Evolutionary conservation across 1,284 basidiomycete species (phyloP).

Genomic region (Cystobasidiaceae sp.): DNA sequence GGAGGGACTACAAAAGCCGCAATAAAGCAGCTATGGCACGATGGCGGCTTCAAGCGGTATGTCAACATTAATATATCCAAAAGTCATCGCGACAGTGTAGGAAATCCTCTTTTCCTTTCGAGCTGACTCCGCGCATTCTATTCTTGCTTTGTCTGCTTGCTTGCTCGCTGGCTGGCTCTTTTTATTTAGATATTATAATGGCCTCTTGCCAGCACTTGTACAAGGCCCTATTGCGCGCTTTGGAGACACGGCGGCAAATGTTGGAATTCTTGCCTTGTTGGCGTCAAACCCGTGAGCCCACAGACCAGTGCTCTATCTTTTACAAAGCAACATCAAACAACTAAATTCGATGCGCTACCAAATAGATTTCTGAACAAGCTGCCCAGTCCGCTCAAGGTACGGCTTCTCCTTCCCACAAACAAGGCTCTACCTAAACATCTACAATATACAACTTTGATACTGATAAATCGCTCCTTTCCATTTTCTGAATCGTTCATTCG

Average conservation of each 20-base stretch:
- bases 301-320: too few species aligned
- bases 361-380: slow-evolving; percentile 60
- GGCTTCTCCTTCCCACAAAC: too few species aligned
- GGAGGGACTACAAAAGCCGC: slow-evolving; percentile 67
- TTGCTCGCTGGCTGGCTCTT: not conserved
- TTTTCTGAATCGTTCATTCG: too few species aligned
- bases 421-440: too few species aligned
- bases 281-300: slow-evolving; percentile 56
- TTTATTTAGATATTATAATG: slow-evolving; percentile 54
- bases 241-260: slow-evolving; percentile 82
- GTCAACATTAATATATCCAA: slow-evolving; percentile 45
- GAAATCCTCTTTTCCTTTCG: too few species aligned
- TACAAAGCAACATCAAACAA: too few species aligned
- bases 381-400: slow-evolving; percentile 58
- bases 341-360: too few species aligned
- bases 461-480: too few species aligned
- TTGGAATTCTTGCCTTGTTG: slow-evolving; percentile 68
- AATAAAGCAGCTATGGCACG: slow-evolving; percentile 61
- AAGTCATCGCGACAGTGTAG: too few species aligned
- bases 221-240: slow-evolving; percentile 69
- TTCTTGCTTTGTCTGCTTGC: too few species aligned
- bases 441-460: too few species aligned
- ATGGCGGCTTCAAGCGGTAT: slow-evolving; percentile 73
- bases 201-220: slow-evolving; percentile 69
- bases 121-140: too few species aligned